Evolutionary conservation across 148 eudicot genomes (phyloP), one percentile per base, ranked within the genome.

Genomic region (Rhododendron kiyosumense): DNA sequence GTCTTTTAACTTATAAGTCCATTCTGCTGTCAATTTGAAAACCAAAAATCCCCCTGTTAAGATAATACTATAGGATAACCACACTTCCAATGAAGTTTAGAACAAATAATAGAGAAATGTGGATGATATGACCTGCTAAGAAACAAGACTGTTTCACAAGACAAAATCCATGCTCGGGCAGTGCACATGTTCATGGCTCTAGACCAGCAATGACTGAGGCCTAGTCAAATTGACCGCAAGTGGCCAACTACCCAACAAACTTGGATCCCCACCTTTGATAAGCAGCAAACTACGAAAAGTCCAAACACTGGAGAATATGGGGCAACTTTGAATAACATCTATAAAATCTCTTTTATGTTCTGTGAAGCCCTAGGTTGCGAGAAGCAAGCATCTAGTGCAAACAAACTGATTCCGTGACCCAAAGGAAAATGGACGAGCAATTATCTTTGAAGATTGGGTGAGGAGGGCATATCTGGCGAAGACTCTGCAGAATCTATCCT

Each of bases 391-490:
- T 32, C 51, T 38, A 22, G 12, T 22, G 73, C 28, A 22, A 61
- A 82, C 48, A 59, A 61, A 36, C 30, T 61, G 76, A n/a, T 83
- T 61, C 76, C 32, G 28, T 49, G 46, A 82, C 52, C 75, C 30
- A 22, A 81, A 41, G 77, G 28, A 65, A 65, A 84, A 59, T 5
- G 22, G 46, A 46, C 30, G 26, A 80, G 13, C 63, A 65, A 34
- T 82, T 83, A 89, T 89, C 91, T 85, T 54, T 81, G 85, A 89
- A 85, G 83, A 75, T 86, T 79, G 43, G 89, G 90, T 63, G 92
- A 87, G 81, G 90, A 88, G 34, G 89, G 88, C 74, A 79, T 87
- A 51, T 85, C 88, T 51, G 93, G 93, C 34, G 89, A 90, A 89
- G 91, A 87, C 30, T 84, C 87, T 15, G 88, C 84, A 84, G 85